Evolutionary conservation across 345 rosid species (phyloP).

Genomic region (Boechera stricta): DNA sequence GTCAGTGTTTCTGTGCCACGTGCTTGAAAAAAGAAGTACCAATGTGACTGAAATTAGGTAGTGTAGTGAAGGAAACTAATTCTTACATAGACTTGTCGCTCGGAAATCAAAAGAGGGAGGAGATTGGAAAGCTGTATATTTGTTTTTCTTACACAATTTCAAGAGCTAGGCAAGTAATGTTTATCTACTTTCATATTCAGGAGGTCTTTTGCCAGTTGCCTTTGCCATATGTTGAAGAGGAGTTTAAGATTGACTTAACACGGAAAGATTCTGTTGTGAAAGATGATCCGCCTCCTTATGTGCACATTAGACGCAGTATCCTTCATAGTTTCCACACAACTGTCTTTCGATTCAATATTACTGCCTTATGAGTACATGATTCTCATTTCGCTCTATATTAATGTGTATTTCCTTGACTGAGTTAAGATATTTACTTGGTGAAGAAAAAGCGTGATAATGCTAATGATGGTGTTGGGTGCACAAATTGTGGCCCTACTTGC

Average conservation of each 20-base stretch:
- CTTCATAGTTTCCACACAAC: conserved; percentile 42
- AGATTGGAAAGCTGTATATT: conserved; percentile 15
- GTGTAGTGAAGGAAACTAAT: conserved; percentile 24
- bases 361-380: not conserved
- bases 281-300: conserved; percentile 79
- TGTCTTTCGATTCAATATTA: not conserved
- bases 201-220: conserved; percentile 80
- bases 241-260: conserved; percentile 78
- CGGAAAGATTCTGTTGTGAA: conserved; percentile 63
- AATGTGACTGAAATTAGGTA: conserved; percentile 11
- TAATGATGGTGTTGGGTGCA: conserved; percentile 83
- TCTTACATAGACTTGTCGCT: conserved; percentile 8
- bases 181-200: conserved; percentile 46
- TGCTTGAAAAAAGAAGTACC: not conserved
- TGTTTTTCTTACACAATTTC: conserved; percentile 9
- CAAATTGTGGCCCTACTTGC: conserved; percentile 74
- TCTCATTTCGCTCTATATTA: not conserved
- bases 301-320: conserved; percentile 96
- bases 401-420: conserved; percentile 53
- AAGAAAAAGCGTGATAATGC: conserved; percentile 80
- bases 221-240: conserved; percentile 77
- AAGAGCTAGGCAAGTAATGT: conserved; percentile 14
- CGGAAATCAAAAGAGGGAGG: conserved; percentile 20
- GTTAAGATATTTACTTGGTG: conserved; percentile 78
- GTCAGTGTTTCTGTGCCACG: conserved; percentile 58